phyloP scores from a whole-genome alignment of 73 alveolate genomes.

The Halteria grandinella region DNA sequence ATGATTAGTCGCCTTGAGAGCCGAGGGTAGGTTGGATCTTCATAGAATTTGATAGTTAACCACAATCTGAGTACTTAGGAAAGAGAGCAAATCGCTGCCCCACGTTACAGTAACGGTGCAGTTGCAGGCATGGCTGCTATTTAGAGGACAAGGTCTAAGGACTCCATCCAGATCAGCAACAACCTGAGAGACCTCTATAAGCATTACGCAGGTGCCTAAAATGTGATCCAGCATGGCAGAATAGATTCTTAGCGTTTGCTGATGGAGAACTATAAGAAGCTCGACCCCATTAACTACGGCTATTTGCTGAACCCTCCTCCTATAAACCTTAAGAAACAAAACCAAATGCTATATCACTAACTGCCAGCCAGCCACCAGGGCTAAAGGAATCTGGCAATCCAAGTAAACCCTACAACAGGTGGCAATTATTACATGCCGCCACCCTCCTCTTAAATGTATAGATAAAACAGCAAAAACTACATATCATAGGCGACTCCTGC shows the following conservation, averaged over 20 bases:
- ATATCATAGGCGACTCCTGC: too few relatives aligned
- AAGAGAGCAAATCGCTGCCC: too few relatives aligned
- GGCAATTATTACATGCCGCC: too few relatives aligned
- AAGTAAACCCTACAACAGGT: too few relatives aligned
- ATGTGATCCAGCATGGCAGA: conserved; percentile 15
- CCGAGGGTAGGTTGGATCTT: too few relatives aligned
- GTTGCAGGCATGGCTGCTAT: too few relatives aligned
- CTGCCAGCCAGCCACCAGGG: conserved; percentile 48
- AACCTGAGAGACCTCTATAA: conserved; percentile 21
- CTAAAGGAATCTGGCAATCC: conserved; percentile 5
- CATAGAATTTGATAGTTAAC: too few relatives aligned
- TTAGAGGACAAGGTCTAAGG: conserved; percentile 35
- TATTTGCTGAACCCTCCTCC: conserved; percentile 33
- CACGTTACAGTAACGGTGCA: too few relatives aligned
- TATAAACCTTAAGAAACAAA: conserved; percentile 2
- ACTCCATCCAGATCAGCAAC: conserved; percentile 1
- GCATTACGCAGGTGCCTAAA: conserved; percentile 27
- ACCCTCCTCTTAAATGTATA: too few relatives aligned
- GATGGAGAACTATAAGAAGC: conserved; percentile 10
- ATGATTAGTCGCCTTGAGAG: too few relatives aligned
- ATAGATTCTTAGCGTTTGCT: conserved; percentile 10
- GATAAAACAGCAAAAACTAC: too few relatives aligned
- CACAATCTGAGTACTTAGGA: too few relatives aligned
- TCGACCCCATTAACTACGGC: conserved; percentile 15
- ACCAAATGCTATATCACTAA: neutral